Conservation (phyloP, 1,284 basidiomycete species). For the Coriolopsis trogii region DNA sequence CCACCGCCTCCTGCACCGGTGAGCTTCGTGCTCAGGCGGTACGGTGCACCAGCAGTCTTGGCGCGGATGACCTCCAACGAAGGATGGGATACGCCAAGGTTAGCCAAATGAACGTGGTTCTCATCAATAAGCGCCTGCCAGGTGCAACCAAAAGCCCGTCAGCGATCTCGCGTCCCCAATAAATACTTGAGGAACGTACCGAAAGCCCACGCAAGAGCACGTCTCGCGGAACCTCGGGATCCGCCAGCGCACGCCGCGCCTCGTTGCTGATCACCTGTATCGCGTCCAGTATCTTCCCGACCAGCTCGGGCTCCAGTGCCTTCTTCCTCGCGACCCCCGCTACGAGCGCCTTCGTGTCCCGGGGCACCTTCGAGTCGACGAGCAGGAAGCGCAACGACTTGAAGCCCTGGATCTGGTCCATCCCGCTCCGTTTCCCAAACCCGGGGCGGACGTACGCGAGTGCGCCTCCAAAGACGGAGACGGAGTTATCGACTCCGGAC, state of each 20-base stretch:
- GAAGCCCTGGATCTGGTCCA: constrained; percentile 85
- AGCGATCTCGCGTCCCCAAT: constrained; percentile 22
- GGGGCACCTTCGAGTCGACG: constrained; percentile 90
- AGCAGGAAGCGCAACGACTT: constrained; percentile 81
- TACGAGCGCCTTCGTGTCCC: constrained; percentile 95
- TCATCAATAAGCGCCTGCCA: constrained; percentile 79
- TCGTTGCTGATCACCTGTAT: constrained; percentile 87
- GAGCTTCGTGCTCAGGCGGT: constrained; percentile 89
- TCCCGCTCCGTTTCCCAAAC: constrained; percentile 74
- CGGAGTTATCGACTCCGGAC: constrained; percentile 96
- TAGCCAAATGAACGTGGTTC: constrained; percentile 87
- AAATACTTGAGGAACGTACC: constrained; percentile 36
- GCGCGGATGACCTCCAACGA: constrained; percentile 82
- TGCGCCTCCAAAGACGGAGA: constrained; percentile 92
- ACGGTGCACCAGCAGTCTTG: constrained; percentile 66
- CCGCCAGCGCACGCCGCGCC: constrained; percentile 75
- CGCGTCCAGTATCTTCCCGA: constrained; percentile 71
- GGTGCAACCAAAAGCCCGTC: neutral
- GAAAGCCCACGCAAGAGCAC: constrained; percentile 62
- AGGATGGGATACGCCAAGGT: constrained; percentile 94
- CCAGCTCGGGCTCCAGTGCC: constrained; percentile 73
- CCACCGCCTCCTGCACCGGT: constrained; percentile 99
- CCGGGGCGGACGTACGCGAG: constrained; percentile 88
- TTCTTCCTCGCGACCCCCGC: constrained; percentile 84
- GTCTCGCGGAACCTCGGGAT: constrained; percentile 69